Conservation (phyloP, 805 yeast genomes). For the Starmerella bombicola region DNA sequence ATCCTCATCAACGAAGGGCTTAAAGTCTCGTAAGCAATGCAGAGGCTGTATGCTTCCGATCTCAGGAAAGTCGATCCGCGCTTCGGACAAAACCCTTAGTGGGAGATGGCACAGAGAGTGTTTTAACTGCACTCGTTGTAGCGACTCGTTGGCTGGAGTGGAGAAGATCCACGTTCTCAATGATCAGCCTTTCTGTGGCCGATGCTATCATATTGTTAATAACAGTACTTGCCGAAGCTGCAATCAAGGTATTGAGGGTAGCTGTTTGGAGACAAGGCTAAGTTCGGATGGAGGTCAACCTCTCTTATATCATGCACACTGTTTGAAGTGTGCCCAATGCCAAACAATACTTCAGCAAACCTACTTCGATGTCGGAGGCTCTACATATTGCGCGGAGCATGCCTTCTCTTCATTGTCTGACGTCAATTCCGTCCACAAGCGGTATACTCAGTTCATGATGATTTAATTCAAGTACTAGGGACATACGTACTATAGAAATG, state of each 20-base stretch:
- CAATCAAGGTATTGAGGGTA: constrained; percentile 71
- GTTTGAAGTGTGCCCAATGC: constrained; percentile 62
- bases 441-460: constrained; percentile 26
- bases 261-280: constrained; percentile 53
- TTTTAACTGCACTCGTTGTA: constrained; percentile 62
- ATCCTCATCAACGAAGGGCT: background rate
- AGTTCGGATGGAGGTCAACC: constrained; percentile 34
- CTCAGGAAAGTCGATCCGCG: constrained; percentile 54
- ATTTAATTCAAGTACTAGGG: constrained; percentile 22
- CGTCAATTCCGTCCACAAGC: constrained; percentile 21
- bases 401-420: constrained; percentile 23
- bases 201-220: constrained; percentile 63
- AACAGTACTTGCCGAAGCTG: constrained; percentile 65
- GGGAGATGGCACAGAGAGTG: constrained; percentile 94
- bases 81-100: constrained; percentile 48
- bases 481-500: no score
- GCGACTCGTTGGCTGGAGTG: constrained; percentile 22
- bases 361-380: constrained; percentile 28
- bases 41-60: constrained; percentile 55
- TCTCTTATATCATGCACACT: constrained; percentile 62
- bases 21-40: constrained; percentile 38
- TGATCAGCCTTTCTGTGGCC: constrained; percentile 71
- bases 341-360: constrained; percentile 23
- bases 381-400: constrained; percentile 29
- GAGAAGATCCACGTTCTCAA: constrained; percentile 48